Evolutionary conservation across 2,329 filamentous ascomycete species (phyloP), one percentile per base, ranked within the genome.

Genomic region (Fusarium protoensiforme): DNA sequence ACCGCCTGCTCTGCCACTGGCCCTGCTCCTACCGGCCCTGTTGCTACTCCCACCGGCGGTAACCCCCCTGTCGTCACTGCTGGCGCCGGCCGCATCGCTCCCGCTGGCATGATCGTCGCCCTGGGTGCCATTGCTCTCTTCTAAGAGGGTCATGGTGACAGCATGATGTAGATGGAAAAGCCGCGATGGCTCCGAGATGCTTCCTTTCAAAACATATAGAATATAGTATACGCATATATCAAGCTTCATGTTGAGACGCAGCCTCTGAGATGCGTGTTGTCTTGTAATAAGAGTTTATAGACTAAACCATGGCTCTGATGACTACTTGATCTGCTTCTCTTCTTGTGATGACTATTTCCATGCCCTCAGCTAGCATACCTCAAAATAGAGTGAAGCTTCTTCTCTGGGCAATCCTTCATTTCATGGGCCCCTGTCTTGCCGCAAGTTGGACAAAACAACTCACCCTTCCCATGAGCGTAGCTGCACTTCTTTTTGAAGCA

Each of bases 1-100:
- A 70, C 71, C 13, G 71, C 76, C 18, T 77, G 76, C 68, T 62
- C 68, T 31, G 91, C 88, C 82, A 93, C 91, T 14, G 46, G 46
- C 46, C 24, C 46, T n/a, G 60, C 65, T 39, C 14, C 61, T 10
- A 46, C 51, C 20, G 38, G 27, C 29, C 20, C 48, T 31, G 60
- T 20, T 18, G 39, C 63, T 33, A 29, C 58, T 58, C 51, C 68
- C 68, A 57, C 56, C 11, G 11, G 27, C 10, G 11, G 46, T 16
- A 51, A 51, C 7, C 33, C 67, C 9, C 43, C 67, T 24, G 51
- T 67, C 27, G 64, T 75, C 33, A 69, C 68, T 41, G 69, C 68
- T 22, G 78, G 63, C 31, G 76, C 77, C 22, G 75, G 73, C 6
- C 66, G 64, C 54, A 41, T 78, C 24, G 59, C 62, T 43, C 77